Conservation (phyloP, 495 filamentous ascomycete species). For the Penicillium odoratum region DNA sequence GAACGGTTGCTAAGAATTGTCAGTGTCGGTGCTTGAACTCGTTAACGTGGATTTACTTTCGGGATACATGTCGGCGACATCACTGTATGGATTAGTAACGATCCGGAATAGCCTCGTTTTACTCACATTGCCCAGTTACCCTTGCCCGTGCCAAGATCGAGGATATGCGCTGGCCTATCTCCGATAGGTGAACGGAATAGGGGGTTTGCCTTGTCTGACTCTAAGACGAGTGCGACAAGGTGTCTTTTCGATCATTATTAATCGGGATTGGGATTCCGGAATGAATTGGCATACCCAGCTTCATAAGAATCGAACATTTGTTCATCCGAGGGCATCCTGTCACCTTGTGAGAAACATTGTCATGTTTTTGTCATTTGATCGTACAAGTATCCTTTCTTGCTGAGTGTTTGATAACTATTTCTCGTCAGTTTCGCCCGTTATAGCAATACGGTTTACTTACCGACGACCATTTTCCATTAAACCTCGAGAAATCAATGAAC, state of each 20-base stretch:
- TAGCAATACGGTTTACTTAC: not conserved
- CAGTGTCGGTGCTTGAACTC: not conserved
- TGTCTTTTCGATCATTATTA: slow-evolving; percentile 5
- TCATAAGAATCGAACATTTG: slow-evolving; percentile 28
- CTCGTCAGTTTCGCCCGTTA: not conserved
- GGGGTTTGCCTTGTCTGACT: slow-evolving; percentile 8
- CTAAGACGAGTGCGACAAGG: slow-evolving; percentile 9
- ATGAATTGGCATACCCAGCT: slow-evolving; percentile 3
- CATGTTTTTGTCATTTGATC: not conserved
- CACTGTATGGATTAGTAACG: not conserved
- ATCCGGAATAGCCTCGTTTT: too few relatives aligned
- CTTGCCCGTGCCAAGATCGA: slow-evolving; percentile 16
- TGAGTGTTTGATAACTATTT: not conserved
- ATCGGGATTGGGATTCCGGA: not conserved
- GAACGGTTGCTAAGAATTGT: slow-evolving; percentile 17
- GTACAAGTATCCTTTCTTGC: slow-evolving; percentile 7
- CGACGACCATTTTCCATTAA: slow-evolving; percentile 24
- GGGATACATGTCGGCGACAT: slow-evolving; percentile 1
- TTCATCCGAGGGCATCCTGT: slow-evolving; percentile 23
- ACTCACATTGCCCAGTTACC: slow-evolving; percentile 15
- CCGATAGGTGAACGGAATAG: slow-evolving; percentile 14
- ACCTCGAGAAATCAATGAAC: slow-evolving; percentile 20
- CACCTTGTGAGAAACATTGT: not conserved
- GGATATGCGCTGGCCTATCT: slow-evolving; percentile 1
- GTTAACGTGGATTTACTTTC: not conserved